Percentiles rank a stretch among this genome's conserved stretches.
Conservation (phyloP, 257 asterid genomes). For the Solanum chilense region DNA sequence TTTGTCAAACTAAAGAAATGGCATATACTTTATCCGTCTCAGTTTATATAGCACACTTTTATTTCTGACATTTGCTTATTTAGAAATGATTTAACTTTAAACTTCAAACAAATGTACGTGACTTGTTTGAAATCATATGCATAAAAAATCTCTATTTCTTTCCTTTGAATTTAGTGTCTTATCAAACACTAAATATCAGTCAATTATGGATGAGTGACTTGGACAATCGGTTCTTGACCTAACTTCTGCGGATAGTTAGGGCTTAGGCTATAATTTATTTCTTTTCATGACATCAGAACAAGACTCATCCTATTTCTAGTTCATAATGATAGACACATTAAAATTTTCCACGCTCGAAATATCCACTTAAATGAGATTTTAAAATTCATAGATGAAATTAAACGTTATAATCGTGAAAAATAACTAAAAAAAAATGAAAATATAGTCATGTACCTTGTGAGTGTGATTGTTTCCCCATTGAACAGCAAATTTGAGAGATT, state of each 20-base stretch:
- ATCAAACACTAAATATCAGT: not conserved
- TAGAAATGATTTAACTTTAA: not conserved
- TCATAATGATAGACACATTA: no score
- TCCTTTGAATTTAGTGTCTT: not conserved
- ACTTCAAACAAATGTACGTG: not conserved
- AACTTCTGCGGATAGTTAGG: not conserved
- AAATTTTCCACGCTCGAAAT: not conserved
- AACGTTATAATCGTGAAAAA: not conserved
- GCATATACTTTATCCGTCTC: not conserved
- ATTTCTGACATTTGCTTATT: not conserved
- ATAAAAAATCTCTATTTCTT: not conserved
- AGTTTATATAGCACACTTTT: not conserved
- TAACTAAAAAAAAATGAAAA: not conserved
- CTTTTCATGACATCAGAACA: not conserved
- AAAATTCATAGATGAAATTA: not conserved
- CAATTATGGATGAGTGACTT: not conserved
- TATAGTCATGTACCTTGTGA: not conserved
- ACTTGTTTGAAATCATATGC: not conserved
- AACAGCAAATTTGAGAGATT: slow-evolving; percentile 3
- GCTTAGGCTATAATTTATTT: not conserved
- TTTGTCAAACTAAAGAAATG: not conserved
- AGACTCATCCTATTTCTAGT: not conserved
- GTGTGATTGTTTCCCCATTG: slow-evolving; percentile 7
- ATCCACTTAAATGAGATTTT: not conserved
- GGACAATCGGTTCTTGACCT: not conserved